Conservation (phyloP, 148 eudicot species). For the Cornus suecica region DNA sequence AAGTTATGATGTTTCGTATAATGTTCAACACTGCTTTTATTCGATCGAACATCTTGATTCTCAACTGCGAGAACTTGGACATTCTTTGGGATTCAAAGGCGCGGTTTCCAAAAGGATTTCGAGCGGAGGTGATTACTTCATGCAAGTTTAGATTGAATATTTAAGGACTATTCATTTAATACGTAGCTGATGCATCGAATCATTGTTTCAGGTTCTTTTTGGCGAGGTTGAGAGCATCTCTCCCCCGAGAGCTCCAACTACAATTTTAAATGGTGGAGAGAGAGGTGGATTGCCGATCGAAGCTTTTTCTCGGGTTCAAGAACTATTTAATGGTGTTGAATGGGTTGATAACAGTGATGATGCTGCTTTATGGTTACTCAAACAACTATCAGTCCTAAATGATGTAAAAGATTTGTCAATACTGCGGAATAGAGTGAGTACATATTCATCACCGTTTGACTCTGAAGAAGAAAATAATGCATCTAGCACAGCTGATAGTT, state of each 20-base stretch:
- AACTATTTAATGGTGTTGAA: slow-evolving; percentile 83
- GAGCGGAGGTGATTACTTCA: slow-evolving; percentile 71
- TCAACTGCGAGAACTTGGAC: slow-evolving; percentile 87
- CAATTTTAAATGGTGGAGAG: slow-evolving; percentile 80
- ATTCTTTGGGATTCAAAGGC: slow-evolving; percentile 96
- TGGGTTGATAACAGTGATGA: slow-evolving; percentile 91
- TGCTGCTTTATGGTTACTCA: slow-evolving; percentile 90
- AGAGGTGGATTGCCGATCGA: slow-evolving; percentile 96
- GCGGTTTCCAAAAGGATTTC: slow-evolving; percentile 89
- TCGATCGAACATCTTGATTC: slow-evolving; percentile 87
- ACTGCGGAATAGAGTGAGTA: slow-evolving; percentile 59
- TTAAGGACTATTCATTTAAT: background rate
- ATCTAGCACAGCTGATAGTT: slow-evolving; percentile 84
- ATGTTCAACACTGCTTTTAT: slow-evolving; percentile 99
- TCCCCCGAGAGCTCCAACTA: slow-evolving; percentile 62
- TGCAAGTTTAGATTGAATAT: background rate
- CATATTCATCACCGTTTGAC: slow-evolving; percentile 84
- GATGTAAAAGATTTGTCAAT: slow-evolving; percentile 49
- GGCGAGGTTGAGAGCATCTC: slow-evolving; percentile 86
- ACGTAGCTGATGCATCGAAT: slow-evolving; percentile 2
- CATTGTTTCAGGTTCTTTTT: slow-evolving; percentile 66
- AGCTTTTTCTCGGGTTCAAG: slow-evolving; percentile 97
- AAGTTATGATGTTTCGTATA: slow-evolving; percentile 97
- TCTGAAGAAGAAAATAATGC: slow-evolving; percentile 89
- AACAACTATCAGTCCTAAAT: slow-evolving; percentile 72